phyloP scores from a whole-genome alignment of 2,329 filamentous ascomycete species.

The Pseudogymnoascus sp. region DNA sequence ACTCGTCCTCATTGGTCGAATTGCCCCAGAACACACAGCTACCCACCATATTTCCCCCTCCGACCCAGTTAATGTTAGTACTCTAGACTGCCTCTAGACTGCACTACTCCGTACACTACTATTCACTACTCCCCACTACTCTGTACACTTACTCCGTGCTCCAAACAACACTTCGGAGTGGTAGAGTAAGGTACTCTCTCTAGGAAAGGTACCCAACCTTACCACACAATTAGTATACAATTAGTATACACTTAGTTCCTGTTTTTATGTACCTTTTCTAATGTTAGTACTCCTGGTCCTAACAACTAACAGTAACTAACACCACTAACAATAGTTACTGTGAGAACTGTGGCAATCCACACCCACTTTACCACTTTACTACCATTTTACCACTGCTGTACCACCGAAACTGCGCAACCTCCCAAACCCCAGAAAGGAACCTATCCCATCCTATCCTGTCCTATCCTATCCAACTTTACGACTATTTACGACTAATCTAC shows the following conservation, averaged over 20 bases:
- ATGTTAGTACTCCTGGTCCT: neutral
- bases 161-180: too few species aligned
- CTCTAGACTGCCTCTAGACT: neutral
- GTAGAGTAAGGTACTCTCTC: neutral
- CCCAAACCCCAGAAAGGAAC: neutral
- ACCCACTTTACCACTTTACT: neutral
- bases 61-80: constrained; percentile 10
- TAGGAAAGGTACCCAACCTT: neutral
- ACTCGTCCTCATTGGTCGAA: neutral
- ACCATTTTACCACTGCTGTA: neutral
- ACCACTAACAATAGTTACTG: neutral
- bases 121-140: neutral
- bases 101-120: neutral
- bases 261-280: neutral
- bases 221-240: neutral
- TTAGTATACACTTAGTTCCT: neutral
- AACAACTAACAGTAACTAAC: too few species aligned
- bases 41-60: constrained; percentile 2
- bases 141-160: neutral
- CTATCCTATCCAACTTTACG: constrained; percentile 1
- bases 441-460: neutral
- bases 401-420: neutral
- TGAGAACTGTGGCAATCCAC: constrained; percentile 6
- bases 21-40: neutral
- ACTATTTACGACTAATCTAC: constrained; percentile 6